Evolutionary conservation across 164 flowering plant genomes (phyloP).

Genomic region (Vitis labrusca): DNA sequence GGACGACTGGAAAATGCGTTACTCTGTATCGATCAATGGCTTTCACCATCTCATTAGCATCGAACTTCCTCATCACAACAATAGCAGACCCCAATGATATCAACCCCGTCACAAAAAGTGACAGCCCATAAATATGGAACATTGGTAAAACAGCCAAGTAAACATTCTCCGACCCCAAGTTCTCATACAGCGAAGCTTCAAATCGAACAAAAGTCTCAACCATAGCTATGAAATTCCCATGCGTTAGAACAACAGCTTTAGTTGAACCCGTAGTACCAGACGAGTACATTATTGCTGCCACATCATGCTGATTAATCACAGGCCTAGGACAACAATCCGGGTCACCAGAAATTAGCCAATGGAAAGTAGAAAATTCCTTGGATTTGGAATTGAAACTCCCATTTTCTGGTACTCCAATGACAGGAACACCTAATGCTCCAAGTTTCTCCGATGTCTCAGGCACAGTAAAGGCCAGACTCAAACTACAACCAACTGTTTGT

Average conservation of each 20-base stretch:
- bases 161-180: conserved; percentile 38
- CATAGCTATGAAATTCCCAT: conserved; percentile 66
- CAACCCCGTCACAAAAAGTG: conserved; percentile 58
- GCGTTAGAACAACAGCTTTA: conserved; percentile 74
- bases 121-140: conserved; percentile 82
- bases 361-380: conserved; percentile 22
- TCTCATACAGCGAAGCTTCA: conserved; percentile 59
- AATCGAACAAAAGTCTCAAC: conserved; percentile 68
- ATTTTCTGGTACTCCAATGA: conserved; percentile 45
- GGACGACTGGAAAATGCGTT: conserved; percentile 71
- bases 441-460: conserved; percentile 26
- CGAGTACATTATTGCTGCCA: conserved; percentile 71
- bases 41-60: conserved; percentile 42
- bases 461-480: conserved; percentile 34
- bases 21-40: conserved; percentile 53
- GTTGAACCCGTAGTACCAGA: conserved; percentile 81
- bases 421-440: conserved; percentile 30
- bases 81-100: conserved; percentile 57
- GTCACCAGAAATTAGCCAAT: conserved; percentile 31
- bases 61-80: conserved; percentile 72
- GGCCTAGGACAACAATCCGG: conserved; percentile 23
- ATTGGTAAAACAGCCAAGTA: conserved; percentile 65
- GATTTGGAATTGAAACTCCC: background rate
- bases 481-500: conserved; percentile 36
- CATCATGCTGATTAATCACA: conserved; percentile 58